Percentiles rank a stretch among this genome's conserved stretches.
These are phyloP conservation scores for Alternaria gansuensis DNA, from an alignment of 2,329 filamentous ascomycete species.

Conservation along the genomic window DNA sequence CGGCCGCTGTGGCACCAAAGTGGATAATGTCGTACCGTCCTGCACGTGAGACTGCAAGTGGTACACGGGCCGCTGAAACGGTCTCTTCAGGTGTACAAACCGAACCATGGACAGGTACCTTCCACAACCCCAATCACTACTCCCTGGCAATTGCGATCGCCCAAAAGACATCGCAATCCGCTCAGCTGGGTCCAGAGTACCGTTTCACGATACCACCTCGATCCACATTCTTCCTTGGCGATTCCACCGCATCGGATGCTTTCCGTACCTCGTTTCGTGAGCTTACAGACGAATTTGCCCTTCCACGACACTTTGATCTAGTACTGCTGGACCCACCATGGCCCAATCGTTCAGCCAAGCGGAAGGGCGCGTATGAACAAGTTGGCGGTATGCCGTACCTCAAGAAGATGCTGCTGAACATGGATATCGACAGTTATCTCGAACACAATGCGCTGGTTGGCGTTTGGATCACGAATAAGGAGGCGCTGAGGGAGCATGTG, in stretches of 20 bases:
- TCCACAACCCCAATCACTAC: slow-evolving; percentile 41
- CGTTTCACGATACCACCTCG: slow-evolving; percentile 59
- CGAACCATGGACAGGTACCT: slow-evolving; percentile 41
- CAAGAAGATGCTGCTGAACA: slow-evolving; percentile 50
- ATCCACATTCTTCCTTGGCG: slow-evolving; percentile 62
- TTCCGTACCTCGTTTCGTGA: slow-evolving; percentile 53
- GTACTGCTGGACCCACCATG: slow-evolving; percentile 81
- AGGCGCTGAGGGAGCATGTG: slow-evolving; percentile 62
- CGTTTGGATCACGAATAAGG: slow-evolving; percentile 81
- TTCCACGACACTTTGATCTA: slow-evolving; percentile 68
- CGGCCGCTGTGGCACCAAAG: slow-evolving; percentile 28
- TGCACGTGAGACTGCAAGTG: slow-evolving; percentile 29
- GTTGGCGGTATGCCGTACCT: slow-evolving; percentile 59
- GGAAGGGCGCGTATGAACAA: slow-evolving; percentile 63
- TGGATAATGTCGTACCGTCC: slow-evolving; percentile 41
- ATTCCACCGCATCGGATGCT: slow-evolving; percentile 47
- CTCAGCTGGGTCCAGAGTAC: slow-evolving; percentile 27
- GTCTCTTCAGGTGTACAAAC: slow-evolving; percentile 16
- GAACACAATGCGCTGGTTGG: slow-evolving; percentile 63
- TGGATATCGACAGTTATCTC: slow-evolving; percentile 58
- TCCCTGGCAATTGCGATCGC: slow-evolving; percentile 41
- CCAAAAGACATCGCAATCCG: slow-evolving; percentile 15
- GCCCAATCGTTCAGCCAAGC: slow-evolving; percentile 78
- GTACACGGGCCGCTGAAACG: slow-evolving; percentile 20
- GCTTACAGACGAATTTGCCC: slow-evolving; percentile 51